phyloP scores from a whole-genome alignment of 2,329 filamentous ascomycete species.

The Xylaria sp. region DNA sequence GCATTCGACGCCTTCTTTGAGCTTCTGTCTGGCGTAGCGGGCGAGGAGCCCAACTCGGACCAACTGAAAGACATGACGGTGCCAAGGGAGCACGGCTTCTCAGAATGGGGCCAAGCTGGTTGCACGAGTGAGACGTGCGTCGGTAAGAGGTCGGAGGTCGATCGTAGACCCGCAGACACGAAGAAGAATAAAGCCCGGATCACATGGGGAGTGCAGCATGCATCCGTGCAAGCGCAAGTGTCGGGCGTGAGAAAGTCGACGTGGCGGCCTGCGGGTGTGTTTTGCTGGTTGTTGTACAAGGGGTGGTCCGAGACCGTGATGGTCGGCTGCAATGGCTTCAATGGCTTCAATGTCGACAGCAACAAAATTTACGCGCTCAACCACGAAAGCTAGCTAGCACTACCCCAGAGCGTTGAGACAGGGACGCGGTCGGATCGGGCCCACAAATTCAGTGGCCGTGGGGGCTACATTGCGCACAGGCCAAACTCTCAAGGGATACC shows the following conservation, averaged over 20 bases:
- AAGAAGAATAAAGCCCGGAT: not conserved
- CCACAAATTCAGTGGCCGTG: no score
- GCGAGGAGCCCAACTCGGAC: slow-evolving; percentile 49
- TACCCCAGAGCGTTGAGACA: slow-evolving; percentile 24
- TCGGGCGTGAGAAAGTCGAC: not conserved
- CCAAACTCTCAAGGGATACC: no score
- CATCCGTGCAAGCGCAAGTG: not conserved
- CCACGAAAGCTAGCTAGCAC: slow-evolving; percentile 2
- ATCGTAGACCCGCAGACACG: no score
- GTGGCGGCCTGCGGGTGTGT: no score
- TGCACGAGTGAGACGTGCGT: slow-evolving; percentile 9
- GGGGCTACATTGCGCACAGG: no score
- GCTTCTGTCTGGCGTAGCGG: slow-evolving; percentile 56
- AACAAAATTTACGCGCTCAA: slow-evolving; percentile 22
- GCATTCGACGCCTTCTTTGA: slow-evolving; percentile 43
- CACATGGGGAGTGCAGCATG: not conserved
- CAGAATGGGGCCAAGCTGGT: slow-evolving; percentile 7
- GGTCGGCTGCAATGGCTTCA: not conserved
- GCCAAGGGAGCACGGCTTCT: slow-evolving; percentile 24
- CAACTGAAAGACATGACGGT: slow-evolving; percentile 44
- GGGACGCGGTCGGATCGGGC: slow-evolving; percentile 14
- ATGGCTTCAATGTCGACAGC: not conserved
- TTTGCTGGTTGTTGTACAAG: slow-evolving; percentile 6
- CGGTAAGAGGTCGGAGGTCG: not conserved
- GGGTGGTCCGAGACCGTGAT: not conserved